Conservation (phyloP, 2,329 filamentous ascomycete genomes). For the Pseudomassariella vexata region DNA sequence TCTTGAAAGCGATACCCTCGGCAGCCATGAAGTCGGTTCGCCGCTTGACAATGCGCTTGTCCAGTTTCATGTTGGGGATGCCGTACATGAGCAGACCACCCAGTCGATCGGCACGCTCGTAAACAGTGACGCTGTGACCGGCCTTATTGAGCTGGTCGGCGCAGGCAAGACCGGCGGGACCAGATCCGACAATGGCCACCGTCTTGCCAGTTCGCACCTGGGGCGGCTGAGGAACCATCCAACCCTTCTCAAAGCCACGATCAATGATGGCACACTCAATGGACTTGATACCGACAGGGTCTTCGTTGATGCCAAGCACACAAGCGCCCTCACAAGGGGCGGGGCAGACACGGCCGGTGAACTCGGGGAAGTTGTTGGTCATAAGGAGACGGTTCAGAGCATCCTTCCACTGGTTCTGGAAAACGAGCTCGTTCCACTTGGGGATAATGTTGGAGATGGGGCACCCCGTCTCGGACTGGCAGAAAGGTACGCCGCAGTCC, state of each 20-base stretch:
- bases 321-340: constrained; percentile 95
- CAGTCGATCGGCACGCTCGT: constrained; percentile 84
- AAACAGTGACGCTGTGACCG: constrained; percentile 83
- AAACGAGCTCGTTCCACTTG: constrained; percentile 87
- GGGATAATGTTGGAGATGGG: constrained; percentile 97
- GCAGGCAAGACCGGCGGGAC: constrained; percentile 81
- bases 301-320: constrained; percentile 92
- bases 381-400: constrained; percentile 86
- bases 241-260: constrained; percentile 94
- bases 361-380: constrained; percentile 99
- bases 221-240: constrained; percentile 85
- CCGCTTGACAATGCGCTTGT: constrained; percentile 94
- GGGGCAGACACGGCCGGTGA: constrained; percentile 93
- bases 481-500: constrained; percentile 98
- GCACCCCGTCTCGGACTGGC: constrained; percentile 91
- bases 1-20: constrained; percentile 80
- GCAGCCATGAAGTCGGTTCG: constrained; percentile 91
- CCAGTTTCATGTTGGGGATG: constrained; percentile 99
- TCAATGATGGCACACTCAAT: constrained; percentile 98
- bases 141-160: constrained; percentile 94
- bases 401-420: constrained; percentile 77
- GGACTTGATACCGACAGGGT: constrained; percentile 96
- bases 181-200: constrained; percentile 84
- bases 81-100: constrained; percentile 97
- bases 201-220: constrained; percentile 80